Base-by-base conservation (phyloP, 192 early-diverging fungal species). In the Coemansia sp. region DNA sequence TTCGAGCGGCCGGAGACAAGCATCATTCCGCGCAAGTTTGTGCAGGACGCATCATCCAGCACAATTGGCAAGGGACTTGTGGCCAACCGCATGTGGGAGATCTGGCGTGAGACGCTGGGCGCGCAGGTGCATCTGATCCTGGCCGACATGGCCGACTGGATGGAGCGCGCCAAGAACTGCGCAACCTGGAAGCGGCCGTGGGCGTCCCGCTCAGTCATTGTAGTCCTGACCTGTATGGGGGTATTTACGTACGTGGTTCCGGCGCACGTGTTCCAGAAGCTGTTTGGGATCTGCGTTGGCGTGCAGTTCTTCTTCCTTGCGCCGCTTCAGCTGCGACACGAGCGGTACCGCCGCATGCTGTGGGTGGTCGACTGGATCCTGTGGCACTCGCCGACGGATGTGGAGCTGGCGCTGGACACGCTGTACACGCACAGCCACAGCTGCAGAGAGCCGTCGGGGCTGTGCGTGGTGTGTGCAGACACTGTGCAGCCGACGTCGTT, bases 101-200 rank as follows among this genome's bases (percentile, higher is more conserved):
- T 78, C 23, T 83, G 81, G 81, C 75, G 71, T 51, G 72, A 78
- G 29, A 78, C 74, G 25, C 60, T 83, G 61, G 81, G 81, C 42
- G 57, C 81, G 3, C 75, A 74, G 34, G 42, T 72, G 60, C 81
- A 83, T 40, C 48, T 83, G 13, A 58, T 74, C 3, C 60, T 83
- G 37, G 75, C 81, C 10, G 81, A 83, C 16, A 34, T 78, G 61
- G 69, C 81, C 7, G 81, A 83, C 58, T 83, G 68, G 75, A 74
- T 83, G 75, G 81, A 83, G 66, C 64, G 81, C 20, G 75, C 75
- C 20, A 83, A 83, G 57, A 83, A 83, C 63, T 74, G 81, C 63
- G 74, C 64, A 1, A 78, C 74, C 0, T 83, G 81, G 81, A 71
- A 69, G 72, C 75, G 76, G n/a, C 81, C 81, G 3, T 78, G 81